phyloP scores from a whole-genome alignment of 2,329 filamentous ascomycete species.

The Aspergillus awamori region DNA sequence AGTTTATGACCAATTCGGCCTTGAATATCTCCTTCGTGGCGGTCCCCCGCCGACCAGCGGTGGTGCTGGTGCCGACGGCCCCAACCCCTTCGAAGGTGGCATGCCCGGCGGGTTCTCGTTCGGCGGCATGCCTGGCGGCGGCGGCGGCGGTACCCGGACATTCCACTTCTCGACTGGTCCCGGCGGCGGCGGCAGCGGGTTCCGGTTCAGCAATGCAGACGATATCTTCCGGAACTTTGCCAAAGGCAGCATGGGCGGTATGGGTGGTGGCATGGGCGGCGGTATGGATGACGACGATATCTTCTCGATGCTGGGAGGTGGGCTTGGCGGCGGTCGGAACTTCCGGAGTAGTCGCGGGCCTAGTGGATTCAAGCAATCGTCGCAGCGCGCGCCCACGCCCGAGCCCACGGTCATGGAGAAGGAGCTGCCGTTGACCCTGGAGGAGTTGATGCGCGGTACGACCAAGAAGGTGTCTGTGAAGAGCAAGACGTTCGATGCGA shows the following conservation, averaged over 20 bases:
- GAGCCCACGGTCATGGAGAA: slow-evolving; percentile 92
- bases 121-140: slow-evolving; percentile 56
- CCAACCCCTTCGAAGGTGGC: slow-evolving; percentile 63
- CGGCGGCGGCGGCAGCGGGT: slow-evolving; percentile 67
- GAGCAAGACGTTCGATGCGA: slow-evolving; percentile 85
- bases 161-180: slow-evolving; percentile 51
- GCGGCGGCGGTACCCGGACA: slow-evolving; percentile 44
- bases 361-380: slow-evolving; percentile 33
- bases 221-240: slow-evolving; percentile 86
- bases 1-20: slow-evolving; percentile 89
- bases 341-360: slow-evolving; percentile 33
- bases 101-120: slow-evolving; percentile 58
- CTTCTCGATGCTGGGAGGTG: slow-evolving; percentile 54
- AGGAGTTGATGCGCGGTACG: slow-evolving; percentile 83
- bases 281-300: slow-evolving; percentile 59
- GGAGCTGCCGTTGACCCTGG: slow-evolving; percentile 75
- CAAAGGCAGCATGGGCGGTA: slow-evolving; percentile 57
- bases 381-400: slow-evolving; percentile 59
- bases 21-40: slow-evolving; percentile 87
- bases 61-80: slow-evolving; percentile 56
- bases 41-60: slow-evolving; percentile 67
- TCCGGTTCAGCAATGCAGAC: slow-evolving; percentile 80
- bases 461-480: slow-evolving; percentile 99
- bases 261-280: slow-evolving; percentile 50
- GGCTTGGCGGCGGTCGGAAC: slow-evolving; percentile 49